Percentiles rank a stretch among this genome's conserved stretches.
Conservation (phyloP, 2,329 filamentous ascomycete species). For the Epichloe gansuensis region DNA sequence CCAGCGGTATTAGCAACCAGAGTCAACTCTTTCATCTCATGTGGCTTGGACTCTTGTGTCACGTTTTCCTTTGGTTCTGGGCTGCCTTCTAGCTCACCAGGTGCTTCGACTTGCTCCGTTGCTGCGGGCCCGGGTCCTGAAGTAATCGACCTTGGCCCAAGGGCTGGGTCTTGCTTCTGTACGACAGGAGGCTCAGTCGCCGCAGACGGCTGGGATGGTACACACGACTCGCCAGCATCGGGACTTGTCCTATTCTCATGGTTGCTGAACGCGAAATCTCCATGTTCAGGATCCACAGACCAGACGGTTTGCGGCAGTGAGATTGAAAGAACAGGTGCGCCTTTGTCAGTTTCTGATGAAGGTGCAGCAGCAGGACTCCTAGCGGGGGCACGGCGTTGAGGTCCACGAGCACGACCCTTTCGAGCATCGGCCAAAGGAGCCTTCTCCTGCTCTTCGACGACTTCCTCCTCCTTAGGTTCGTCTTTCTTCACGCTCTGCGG, state of each 20-base stretch:
- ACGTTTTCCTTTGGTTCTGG: neutral
- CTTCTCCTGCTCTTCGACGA: conserved; percentile 50
- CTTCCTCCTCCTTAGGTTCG: conserved; percentile 45
- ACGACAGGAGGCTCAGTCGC: neutral
- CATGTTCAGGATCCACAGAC: conserved; percentile 38
- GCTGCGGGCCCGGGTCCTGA: neutral
- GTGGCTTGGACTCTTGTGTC: neutral
- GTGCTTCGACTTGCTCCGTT: neutral
- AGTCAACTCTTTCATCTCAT: conserved; percentile 19
- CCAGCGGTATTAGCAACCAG: conserved; percentile 30
- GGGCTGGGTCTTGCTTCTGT: conserved; percentile 1
- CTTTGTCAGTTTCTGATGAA: conserved; percentile 13
- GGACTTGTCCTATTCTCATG: conserved; percentile 8
- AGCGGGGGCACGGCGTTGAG: conserved; percentile 58
- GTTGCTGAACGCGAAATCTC: conserved; percentile 22
- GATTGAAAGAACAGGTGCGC: conserved; percentile 30
- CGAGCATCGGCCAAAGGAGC: conserved; percentile 76
- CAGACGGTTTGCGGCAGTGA: conserved; percentile 35
- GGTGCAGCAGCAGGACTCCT: conserved; percentile 30
- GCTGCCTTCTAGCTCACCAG: neutral
- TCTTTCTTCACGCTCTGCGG: conserved; percentile 70
- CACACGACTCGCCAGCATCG: conserved; percentile 4
- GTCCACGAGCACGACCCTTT: conserved; percentile 81
- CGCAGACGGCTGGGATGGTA: neutral
- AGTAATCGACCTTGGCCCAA: neutral